Evolutionary conservation across 305 asterid species (phyloP).

Genomic region (Fraxinus angustifolia): DNA sequence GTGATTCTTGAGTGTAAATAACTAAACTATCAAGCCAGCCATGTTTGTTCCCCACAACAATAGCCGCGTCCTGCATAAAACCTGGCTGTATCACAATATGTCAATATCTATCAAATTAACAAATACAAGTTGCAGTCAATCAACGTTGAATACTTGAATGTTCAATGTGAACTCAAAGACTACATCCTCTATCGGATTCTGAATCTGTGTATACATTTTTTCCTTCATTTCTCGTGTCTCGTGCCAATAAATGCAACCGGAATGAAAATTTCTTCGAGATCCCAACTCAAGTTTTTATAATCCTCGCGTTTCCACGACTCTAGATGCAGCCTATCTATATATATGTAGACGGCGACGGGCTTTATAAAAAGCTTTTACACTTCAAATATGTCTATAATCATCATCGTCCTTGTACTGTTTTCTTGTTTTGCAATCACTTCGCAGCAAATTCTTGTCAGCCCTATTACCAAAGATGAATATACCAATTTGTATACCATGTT

Average conservation of each 20-base stretch:
- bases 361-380: background rate
- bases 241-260: background rate
- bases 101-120: background rate
- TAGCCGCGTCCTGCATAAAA: background rate
- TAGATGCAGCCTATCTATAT: background rate
- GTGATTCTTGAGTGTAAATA: background rate
- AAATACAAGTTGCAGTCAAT: background rate
- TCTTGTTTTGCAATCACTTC: background rate
- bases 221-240: background rate
- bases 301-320: background rate
- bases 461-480: slow-evolving; percentile 29
- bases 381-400: background rate
- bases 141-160: background rate
- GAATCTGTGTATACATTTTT: background rate
- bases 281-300: background rate
- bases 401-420: background rate
- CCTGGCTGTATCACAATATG: background rate
- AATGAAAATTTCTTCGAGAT: background rate
- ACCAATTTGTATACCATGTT: slow-evolving; percentile 24
- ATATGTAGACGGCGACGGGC: background rate
- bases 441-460: slow-evolving; percentile 12
- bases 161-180: background rate
- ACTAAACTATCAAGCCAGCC: background rate
- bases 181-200: background rate
- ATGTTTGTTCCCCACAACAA: background rate